phyloP scores from a whole-genome alignment of 169 alveolate species.

The Plasmodium coatneyi region DNA sequence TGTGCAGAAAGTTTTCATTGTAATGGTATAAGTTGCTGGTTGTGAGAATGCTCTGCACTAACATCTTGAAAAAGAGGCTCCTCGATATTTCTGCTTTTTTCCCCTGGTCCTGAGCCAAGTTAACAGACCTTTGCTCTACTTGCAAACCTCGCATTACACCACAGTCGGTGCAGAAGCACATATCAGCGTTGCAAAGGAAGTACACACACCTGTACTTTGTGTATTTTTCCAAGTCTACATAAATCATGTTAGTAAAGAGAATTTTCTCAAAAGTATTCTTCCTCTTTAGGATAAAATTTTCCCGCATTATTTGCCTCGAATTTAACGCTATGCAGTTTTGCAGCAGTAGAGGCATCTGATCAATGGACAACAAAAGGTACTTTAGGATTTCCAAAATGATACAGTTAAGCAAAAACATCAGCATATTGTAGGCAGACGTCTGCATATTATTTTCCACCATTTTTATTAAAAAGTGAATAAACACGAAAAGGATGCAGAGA shows the following conservation, averaged over 20 bases:
- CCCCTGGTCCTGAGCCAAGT: not conserved
- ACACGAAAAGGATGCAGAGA: slow-evolving; percentile 54
- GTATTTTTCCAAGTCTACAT: slow-evolving; percentile 35
- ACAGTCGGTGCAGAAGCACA: not conserved
- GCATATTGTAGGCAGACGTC: slow-evolving; percentile 28
- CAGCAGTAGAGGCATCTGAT: slow-evolving; percentile 54
- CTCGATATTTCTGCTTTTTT: not conserved
- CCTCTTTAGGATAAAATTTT: slow-evolving; percentile 35
- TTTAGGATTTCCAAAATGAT: slow-evolving; percentile 37
- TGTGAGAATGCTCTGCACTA: slow-evolving; percentile 29
- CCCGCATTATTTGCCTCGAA: slow-evolving; percentile 30
- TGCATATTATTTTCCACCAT: slow-evolving; percentile 66
- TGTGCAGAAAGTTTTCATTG: slow-evolving; percentile 15
- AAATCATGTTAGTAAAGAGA: slow-evolving; percentile 24
- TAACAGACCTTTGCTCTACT: not conserved
- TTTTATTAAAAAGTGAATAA: slow-evolving; percentile 40
- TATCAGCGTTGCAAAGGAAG: slow-evolving; percentile 24
- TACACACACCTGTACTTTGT: slow-evolving; percentile 27
- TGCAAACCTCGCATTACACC: not conserved
- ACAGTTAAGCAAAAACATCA: slow-evolving; percentile 51
- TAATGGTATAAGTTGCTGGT: slow-evolving; percentile 58
- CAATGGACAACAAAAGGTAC: slow-evolving; percentile 35
- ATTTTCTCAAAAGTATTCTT: slow-evolving; percentile 57
- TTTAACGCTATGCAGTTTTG: slow-evolving; percentile 62
- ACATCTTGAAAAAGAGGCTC: slow-evolving; percentile 9